A percentile compares a stretch with the other conserved stretches of the same genome.
phyloP scores from a whole-genome alignment of 228 moss, liverwort and hornwort species.

The Sphagnum magellanicum region DNA sequence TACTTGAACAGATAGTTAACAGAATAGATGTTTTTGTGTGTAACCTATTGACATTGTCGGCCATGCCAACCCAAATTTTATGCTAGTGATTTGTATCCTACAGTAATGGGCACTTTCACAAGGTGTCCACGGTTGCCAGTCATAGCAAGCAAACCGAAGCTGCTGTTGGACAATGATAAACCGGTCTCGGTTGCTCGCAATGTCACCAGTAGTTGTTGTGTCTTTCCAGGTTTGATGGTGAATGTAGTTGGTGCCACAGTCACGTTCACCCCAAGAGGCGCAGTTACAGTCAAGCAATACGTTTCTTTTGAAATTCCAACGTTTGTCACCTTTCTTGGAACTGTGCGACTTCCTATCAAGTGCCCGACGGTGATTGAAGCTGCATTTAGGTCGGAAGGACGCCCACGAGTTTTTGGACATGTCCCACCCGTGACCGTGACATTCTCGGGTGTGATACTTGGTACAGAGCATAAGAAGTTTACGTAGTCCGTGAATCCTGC shows the following conservation, averaged over 20 bases:
- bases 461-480: constrained; percentile 33
- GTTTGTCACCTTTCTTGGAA: constrained; percentile 43
- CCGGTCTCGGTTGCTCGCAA: constrained; percentile 17
- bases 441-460: constrained; percentile 1
- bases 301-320: constrained; percentile 21
- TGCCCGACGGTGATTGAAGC: constrained; percentile 57
- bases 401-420: constrained; percentile 21
- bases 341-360: constrained; percentile 15
- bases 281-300: constrained; percentile 22
- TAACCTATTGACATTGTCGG: too few species aligned
- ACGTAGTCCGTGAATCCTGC: constrained; percentile 42
- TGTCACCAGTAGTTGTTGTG: constrained; percentile 21
- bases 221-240: constrained; percentile 33
- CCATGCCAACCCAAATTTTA: background rate
- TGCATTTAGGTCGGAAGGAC: constrained; percentile 55
- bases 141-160: constrained; percentile 38
- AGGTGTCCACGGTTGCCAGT: constrained; percentile 40
- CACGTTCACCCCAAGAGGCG: constrained; percentile 23
- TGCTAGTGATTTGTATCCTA: constrained; percentile 16
- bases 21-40: too few species aligned
- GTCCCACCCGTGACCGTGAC: constrained; percentile 14
- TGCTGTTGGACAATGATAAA: constrained; percentile 29
- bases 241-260: constrained; percentile 25
- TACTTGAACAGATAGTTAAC: too few species aligned
- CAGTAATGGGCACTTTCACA: constrained; percentile 46